Conservation (phyloP, 2,329 filamentous ascomycete genomes). For the Trichoderma citrinoviride region DNA sequence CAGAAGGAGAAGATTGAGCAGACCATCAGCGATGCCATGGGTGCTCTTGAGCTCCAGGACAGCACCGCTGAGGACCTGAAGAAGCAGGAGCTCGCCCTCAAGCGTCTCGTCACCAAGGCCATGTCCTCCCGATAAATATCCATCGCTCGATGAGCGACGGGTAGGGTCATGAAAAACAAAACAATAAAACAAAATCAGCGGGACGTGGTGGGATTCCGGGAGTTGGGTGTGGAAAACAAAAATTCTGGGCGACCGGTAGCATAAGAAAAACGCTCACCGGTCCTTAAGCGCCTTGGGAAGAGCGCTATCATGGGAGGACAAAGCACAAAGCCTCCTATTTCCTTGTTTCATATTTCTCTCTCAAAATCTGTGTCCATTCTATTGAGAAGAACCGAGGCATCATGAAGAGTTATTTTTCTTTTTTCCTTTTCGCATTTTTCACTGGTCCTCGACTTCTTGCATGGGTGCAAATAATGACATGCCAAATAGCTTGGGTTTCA, state of each 20-base stretch:
- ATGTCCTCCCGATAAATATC: conserved; percentile 80
- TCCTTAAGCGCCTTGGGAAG: conserved; percentile 17
- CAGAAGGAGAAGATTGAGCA: conserved; percentile 99
- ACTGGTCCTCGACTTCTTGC: conserved; percentile 30
- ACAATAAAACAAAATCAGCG: conserved; percentile 14
- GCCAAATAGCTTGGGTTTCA: conserved; percentile 25
- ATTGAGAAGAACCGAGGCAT: conserved; percentile 35
- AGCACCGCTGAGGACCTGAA: conserved; percentile 89
- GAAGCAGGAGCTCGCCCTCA: conserved; percentile 99
- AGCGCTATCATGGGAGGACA: conserved; percentile 17
- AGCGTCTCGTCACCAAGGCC: conserved; percentile 97
- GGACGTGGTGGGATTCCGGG: conserved; percentile 25
- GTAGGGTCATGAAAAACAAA: no score
- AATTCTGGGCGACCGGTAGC: conserved; percentile 22
- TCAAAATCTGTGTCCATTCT: conserved; percentile 34
- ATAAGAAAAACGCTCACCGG: conserved; percentile 10
- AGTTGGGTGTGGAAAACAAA: conserved; percentile 23
- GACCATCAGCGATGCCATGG: conserved; percentile 95
- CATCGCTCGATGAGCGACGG: not conserved
- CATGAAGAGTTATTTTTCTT: conserved; percentile 37
- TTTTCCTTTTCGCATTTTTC: conserved; percentile 30
- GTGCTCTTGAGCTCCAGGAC: conserved; percentile 92
- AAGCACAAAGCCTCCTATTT: conserved; percentile 27
- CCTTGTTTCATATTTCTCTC: conserved; percentile 28
- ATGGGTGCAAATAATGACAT: conserved; percentile 27